phyloP scores from a whole-genome alignment of 2,329 filamentous ascomycete species.

The Claviceps sp. region DNA sequence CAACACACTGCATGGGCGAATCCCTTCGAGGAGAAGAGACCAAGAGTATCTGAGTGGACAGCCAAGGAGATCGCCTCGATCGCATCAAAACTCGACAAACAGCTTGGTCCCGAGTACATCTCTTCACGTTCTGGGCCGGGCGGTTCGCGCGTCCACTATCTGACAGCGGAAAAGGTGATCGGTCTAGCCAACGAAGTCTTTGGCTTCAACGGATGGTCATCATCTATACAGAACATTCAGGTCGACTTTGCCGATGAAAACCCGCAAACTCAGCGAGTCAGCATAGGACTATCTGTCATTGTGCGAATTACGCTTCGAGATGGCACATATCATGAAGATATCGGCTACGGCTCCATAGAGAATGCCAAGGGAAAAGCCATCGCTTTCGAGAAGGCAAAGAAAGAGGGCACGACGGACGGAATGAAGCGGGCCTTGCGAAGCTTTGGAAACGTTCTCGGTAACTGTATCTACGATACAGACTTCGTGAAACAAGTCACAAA shows the following conservation, averaged over 20 bases:
- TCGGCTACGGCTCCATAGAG: constrained; percentile 92
- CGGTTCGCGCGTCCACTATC: constrained; percentile 80
- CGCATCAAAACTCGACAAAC: constrained; percentile 75
- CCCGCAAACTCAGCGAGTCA: constrained; percentile 63
- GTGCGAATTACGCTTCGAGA: constrained; percentile 82
- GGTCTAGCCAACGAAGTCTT: constrained; percentile 90
- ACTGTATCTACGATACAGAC: constrained; percentile 95
- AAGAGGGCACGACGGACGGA: constrained; percentile 90
- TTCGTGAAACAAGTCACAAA: constrained; percentile 84
- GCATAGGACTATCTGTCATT: constrained; percentile 76
- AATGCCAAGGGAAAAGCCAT: constrained; percentile 91
- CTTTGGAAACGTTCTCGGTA: constrained; percentile 95
- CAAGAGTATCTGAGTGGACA: constrained; percentile 66
- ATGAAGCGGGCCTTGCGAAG: constrained; percentile 79
- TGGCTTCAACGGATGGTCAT: constrained; percentile 96
- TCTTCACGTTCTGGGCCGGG: constrained; percentile 73
- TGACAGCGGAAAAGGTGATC: constrained; percentile 94
- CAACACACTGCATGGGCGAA: constrained; percentile 51
- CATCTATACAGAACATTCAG: constrained; percentile 85
- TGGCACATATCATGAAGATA: constrained; percentile 94
- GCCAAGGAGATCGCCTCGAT: constrained; percentile 83
- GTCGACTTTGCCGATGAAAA: constrained; percentile 93
- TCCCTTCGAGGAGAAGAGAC: constrained; percentile 64
- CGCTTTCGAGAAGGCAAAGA: constrained; percentile 97
- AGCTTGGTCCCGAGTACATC: constrained; percentile 91